Evolutionary conservation across 2,329 filamentous ascomycete genomes (phyloP), one percentile per base, ranked within the genome.

Genomic region (Apiospora arundinis): DNA sequence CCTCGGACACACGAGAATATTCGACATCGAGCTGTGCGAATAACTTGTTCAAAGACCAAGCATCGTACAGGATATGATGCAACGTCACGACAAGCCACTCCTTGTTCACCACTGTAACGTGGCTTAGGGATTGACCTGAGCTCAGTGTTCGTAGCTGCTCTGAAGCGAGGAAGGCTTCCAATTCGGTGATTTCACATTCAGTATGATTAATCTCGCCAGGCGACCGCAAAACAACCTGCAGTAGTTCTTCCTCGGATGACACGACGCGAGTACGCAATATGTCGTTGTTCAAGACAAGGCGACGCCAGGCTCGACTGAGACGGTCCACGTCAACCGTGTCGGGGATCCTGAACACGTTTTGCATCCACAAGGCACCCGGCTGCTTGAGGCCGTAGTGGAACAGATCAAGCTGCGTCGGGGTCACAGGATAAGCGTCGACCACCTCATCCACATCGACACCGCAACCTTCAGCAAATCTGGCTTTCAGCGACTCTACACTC

Each of bases 41-140:
- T 7, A 67, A 16, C 65, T 67, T 67, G 42, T n/a, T 48, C 65
- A 67, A 11, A 37, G 42, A 46, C 65, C 65, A 67, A 16, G 65
- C 65, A 14, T 67, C 65, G 42, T 67, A 67, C 6, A 37, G 1
- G 4, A 37, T 37, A 37, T 67, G 65, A 25, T 67, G 65, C 42
- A 67, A 42, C 28, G 65, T 37, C n/a, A 67, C 23, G 12, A 67
- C 42, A 1, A 67, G 21, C 65, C 65, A 67, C 65, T 9, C 25
- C 23, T 48, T 44, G 42, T 48, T 67, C 42, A 67, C 25, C 14
- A 67, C 23, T 4, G 42, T 67, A 4, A 23, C 23, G 16, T 46
- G 42, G 4, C 9, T 67, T 6, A 67, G 42, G 16, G n/a, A 2
- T 0, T 32, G 23, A 11, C 65, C 65, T 7, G 32, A 46, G 28